Percentiles rank a stretch among this genome's conserved stretches.
Conservation (phyloP, 1,284 basidiomycete genomes). For the Thelephora terrestris region DNA sequence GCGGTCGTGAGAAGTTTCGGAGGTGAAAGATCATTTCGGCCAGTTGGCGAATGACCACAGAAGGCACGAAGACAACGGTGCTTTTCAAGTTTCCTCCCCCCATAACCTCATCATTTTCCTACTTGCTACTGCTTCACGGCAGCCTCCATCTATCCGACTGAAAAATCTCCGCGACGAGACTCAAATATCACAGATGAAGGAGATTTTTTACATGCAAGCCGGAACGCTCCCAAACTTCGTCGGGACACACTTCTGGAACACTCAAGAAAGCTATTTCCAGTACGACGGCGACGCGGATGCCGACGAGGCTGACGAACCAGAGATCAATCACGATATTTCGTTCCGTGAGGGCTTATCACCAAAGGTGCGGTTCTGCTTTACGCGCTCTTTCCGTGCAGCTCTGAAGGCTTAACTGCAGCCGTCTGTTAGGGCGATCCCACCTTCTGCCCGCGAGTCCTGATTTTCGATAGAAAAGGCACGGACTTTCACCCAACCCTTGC, state of each 20-base stretch:
- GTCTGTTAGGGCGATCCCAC: conserved; percentile 39
- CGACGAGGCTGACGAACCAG: conserved; percentile 32
- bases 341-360: conserved; percentile 48
- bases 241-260: conserved; percentile 75
- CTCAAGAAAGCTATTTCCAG: conserved; percentile 60
- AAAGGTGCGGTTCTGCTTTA: conserved; percentile 21
- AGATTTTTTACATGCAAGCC: conserved; percentile 70
- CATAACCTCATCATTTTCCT: no score
- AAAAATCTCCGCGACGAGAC: neutral
- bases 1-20: neutral
- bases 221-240: conserved; percentile 56
- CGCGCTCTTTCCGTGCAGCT: neutral
- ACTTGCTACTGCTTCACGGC: no score
- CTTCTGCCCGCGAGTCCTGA: conserved; percentile 50
- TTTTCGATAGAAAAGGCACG: conserved; percentile 59
- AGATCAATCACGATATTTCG: conserved; percentile 45
- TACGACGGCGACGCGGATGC: conserved; percentile 16
- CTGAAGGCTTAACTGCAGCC: neutral
- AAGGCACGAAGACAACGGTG: no score
- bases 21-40: neutral
- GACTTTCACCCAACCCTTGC: neutral
- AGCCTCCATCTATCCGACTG: no score
- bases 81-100: no score
- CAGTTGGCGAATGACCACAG: no score
- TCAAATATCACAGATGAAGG: conserved; percentile 39